Evolutionary conservation across 2,329 filamentous ascomycete genomes (phyloP), one percentile per base, ranked within the genome.

Genomic region (Tolypocladium album): DNA sequence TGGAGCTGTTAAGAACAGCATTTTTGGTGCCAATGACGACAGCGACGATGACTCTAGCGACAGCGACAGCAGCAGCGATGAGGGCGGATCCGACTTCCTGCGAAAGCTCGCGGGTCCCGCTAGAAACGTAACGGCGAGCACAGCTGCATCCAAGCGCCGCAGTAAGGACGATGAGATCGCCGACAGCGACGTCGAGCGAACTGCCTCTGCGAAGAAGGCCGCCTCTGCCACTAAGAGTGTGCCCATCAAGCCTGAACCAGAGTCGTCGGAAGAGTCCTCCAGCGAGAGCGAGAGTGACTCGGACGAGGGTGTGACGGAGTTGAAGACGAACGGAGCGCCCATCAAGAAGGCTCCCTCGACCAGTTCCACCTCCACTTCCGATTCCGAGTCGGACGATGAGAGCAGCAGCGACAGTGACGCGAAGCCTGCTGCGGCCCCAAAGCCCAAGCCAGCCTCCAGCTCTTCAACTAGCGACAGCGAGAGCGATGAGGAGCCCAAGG

Each of bases 151-250:
- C 59, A 69, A 67, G 60, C 64, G 67, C 59, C 69, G 67, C 61
- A 68, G 64, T 67, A 71, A 72, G 63, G 62, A 70, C 52, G 71
- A 74, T 27, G 75, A 76, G 62, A 76, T 77, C 61, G 74, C 74
- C 66, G 75, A 77, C 60, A 77, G 75, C 65, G 74, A 77, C 64
- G 71, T 65, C 65, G 75, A 76, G 61, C 71, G 71, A 59, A 69
- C 68, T 43, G 57, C 60, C n/a, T 50, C 60, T 34, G 38, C 52
- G 40, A 64, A 63, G 34, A 61, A 65, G 31, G 47, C 55, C 12
- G 50, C 36, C 13, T 27, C 61, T n/a, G 2, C 53, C 22, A 52
- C 61, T 39, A 38, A 38, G 50, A 38, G 31, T 15, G 31, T 22
- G 31, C 24, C 58, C 12, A 38, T 61, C 47, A 64, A 71, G 59